Percentiles rank a stretch among this genome's conserved stretches.
phyloP scores from a whole-genome alignment of 225 moss, liverwort and hornwort genomes.

The Polytrichum formosum region DNA sequence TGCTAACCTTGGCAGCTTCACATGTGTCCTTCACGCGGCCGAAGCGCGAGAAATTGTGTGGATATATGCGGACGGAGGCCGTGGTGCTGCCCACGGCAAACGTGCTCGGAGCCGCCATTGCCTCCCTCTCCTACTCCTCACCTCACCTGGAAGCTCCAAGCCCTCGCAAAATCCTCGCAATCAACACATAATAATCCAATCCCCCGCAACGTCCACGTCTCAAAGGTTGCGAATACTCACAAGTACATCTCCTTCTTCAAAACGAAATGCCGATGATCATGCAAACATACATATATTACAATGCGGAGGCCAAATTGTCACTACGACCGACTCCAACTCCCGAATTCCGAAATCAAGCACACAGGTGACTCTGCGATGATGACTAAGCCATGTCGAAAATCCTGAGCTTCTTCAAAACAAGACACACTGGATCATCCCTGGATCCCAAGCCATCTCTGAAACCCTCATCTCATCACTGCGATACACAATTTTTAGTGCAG shows the following conservation, averaged over 20 bases:
- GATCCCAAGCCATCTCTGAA: neutral
- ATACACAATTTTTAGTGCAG: neutral
- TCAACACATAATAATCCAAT: neutral
- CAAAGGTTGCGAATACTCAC: neutral
- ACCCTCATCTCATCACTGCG: neutral
- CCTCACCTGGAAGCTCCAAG: neutral
- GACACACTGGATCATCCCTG: neutral
- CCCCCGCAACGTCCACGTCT: neutral
- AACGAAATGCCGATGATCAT: neutral
- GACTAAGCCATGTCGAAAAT: too few relatives aligned
- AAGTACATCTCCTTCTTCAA: neutral
- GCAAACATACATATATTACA: neutral
- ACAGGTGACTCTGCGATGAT: neutral
- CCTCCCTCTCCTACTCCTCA: neutral
- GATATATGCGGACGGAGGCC: slow-evolving; percentile 26
- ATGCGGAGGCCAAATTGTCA: neutral
- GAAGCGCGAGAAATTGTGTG: slow-evolving; percentile 39
- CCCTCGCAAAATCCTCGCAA: neutral
- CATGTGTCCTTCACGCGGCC: slow-evolving; percentile 40
- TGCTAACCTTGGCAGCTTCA: slow-evolving; percentile 34
- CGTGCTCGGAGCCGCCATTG: slow-evolving; percentile 18
- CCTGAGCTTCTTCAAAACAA: neutral
- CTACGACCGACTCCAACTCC: neutral
- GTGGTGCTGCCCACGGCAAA: slow-evolving; percentile 25
- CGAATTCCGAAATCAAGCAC: neutral